Evolutionary conservation across 2,329 filamentous ascomycete species (phyloP).

Genomic region (Leptographium wingfieldii): DNA sequence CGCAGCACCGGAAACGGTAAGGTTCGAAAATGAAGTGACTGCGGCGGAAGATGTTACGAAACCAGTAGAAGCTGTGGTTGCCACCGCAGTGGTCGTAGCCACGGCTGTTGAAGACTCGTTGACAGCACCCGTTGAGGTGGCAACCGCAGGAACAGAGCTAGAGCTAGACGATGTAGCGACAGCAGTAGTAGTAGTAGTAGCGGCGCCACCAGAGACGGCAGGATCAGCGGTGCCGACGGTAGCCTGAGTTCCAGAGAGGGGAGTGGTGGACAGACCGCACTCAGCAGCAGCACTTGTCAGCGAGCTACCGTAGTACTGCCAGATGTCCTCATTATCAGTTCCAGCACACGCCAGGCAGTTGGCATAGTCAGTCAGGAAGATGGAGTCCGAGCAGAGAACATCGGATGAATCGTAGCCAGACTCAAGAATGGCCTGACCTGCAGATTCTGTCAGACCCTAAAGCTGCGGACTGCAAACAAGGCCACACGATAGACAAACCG

Average conservation of each 20-base stretch:
- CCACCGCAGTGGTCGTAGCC: not conserved
- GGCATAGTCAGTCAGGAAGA: conserved; percentile 25
- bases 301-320: conserved; percentile 25
- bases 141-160: not conserved
- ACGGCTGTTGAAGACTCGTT: not conserved
- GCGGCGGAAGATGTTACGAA: no score
- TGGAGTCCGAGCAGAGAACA: conserved; percentile 21
- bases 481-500: conserved; percentile 17
- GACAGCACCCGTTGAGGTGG: not conserved
- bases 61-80: not conserved
- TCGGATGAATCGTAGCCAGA: conserved; percentile 15
- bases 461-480: not conserved
- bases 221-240: conserved; percentile 11
- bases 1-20: not conserved
- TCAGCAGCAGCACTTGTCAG: conserved; percentile 17
- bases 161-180: not conserved
- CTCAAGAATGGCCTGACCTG: conserved; percentile 24
- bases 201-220: conserved; percentile 1
- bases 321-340: conserved; percentile 27
- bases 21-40: not conserved
- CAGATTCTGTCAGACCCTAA: not conserved
- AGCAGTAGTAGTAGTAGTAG: conserved; percentile 1
- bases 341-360: conserved; percentile 27
- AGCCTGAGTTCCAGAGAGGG: conserved; percentile 11
- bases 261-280: conserved; percentile 17